phyloP scores from a whole-genome alignment of 73 alveolate species.

The Paramecium caudatum region DNA sequence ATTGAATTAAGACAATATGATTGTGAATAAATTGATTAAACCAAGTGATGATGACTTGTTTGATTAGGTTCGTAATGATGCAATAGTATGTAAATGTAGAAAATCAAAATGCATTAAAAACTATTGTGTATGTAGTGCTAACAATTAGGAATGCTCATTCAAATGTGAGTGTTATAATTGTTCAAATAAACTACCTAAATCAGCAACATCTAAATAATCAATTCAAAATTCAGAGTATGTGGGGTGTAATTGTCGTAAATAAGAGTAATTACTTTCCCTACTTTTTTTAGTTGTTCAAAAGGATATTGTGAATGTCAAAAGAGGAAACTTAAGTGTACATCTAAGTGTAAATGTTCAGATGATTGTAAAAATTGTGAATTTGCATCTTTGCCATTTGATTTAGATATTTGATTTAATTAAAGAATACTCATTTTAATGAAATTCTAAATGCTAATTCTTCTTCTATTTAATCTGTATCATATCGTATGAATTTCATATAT shows the following conservation, averaged over 20 bases:
- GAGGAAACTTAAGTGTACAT: slow-evolving; percentile 37
- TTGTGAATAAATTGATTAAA: slow-evolving; percentile 34
- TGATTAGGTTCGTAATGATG: slow-evolving; percentile 12
- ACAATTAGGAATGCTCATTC: slow-evolving; percentile 28
- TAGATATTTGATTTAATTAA: slow-evolving; percentile 44
- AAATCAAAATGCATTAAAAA: slow-evolving; percentile 41
- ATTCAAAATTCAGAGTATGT: not conserved
- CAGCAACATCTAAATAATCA: slow-evolving; percentile 8
- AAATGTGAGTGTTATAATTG: slow-evolving; percentile 41
- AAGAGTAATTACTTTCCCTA: slow-evolving; percentile 9
- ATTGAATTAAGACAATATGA: slow-evolving; percentile 1
- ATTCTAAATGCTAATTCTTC: slow-evolving; percentile 44
- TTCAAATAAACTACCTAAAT: slow-evolving; percentile 16
- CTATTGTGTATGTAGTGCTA: slow-evolving; percentile 47
- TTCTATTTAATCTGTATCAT: slow-evolving; percentile 67
- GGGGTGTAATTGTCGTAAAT: slow-evolving; percentile 39
- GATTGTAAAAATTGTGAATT: slow-evolving; percentile 44
- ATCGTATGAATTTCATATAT: slow-evolving; percentile 31
- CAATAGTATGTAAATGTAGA: slow-evolving; percentile 24
- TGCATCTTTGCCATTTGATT: slow-evolving; percentile 15
- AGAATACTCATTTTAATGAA: slow-evolving; percentile 8
- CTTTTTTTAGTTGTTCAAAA: slow-evolving; percentile 34
- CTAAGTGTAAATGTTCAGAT: slow-evolving; percentile 33
- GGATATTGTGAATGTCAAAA: slow-evolving; percentile 55
- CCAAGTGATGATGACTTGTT: slow-evolving; percentile 38